Conservation (phyloP, 805 yeast genomes). For the Ogataea trehalophila region DNA sequence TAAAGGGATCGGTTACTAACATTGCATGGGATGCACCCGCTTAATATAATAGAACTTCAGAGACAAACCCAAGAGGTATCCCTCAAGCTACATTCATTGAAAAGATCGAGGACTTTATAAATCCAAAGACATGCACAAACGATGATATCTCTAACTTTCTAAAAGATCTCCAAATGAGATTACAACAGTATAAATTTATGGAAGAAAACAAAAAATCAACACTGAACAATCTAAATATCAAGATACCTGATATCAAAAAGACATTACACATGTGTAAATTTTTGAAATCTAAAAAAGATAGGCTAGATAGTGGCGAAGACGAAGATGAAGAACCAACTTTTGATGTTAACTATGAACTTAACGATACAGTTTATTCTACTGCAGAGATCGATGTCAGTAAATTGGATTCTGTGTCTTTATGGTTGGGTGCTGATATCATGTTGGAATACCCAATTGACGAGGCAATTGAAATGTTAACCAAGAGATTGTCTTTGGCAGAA, state of each 20-base stretch:
- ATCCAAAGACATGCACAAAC: constrained; percentile 31
- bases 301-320: constrained; percentile 25
- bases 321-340: constrained; percentile 35
- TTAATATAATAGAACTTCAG: constrained; percentile 42
- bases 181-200: constrained; percentile 90
- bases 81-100: constrained; percentile 95
- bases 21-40: neutral
- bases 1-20: neutral
- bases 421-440: constrained; percentile 99
- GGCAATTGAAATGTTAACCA: constrained; percentile 65
- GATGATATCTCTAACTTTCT: constrained; percentile 43
- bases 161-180: constrained; percentile 75
- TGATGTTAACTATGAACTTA: constrained; percentile 81
- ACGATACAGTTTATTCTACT: constrained; percentile 85
- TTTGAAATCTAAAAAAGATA: constrained; percentile 44
- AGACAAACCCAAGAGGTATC: constrained; percentile 86
- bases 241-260: constrained; percentile 89
- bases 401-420: constrained; percentile 60
- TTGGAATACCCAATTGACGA: constrained; percentile 88
- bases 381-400: constrained; percentile 65
- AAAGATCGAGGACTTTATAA: constrained; percentile 69
- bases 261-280: constrained; percentile 70
- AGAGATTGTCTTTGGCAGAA: constrained; percentile 59
- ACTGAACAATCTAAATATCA: constrained; percentile 48
- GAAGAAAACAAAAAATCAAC: constrained; percentile 50